phyloP scores from a whole-genome alignment of 257 asterid species.

The Solanum acaule region DNA sequence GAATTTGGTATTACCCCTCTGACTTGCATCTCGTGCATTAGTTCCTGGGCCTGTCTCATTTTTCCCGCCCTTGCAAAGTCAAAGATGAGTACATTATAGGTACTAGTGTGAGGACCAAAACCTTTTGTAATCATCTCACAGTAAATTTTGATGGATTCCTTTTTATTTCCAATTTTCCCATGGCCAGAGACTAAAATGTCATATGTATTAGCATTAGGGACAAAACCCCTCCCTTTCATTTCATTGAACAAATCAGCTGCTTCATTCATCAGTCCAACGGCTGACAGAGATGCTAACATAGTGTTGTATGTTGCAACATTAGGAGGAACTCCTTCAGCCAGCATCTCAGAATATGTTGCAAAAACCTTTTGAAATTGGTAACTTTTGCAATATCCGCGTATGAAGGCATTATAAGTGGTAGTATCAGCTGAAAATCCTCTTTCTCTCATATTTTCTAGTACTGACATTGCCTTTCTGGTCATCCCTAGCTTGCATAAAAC shows the following conservation, averaged over 20 bases:
- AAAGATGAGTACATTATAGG: constrained; percentile 60
- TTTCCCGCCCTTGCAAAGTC: constrained; percentile 76
- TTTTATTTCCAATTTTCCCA: constrained; percentile 63
- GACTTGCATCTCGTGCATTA: constrained; percentile 69
- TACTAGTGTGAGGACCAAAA: constrained; percentile 64
- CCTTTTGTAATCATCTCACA: constrained; percentile 88
- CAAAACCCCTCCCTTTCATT: constrained; percentile 50
- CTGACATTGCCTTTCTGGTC: constrained; percentile 66
- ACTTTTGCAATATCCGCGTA: constrained; percentile 72
- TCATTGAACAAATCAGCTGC: constrained; percentile 39
- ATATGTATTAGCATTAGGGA: constrained; percentile 52
- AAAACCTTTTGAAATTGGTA: constrained; percentile 47
- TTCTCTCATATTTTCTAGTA: constrained; percentile 51
- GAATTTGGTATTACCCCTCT: constrained; percentile 65
- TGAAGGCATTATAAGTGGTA: constrained; percentile 62
- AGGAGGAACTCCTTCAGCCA: constrained; percentile 56
- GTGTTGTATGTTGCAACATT: constrained; percentile 55
- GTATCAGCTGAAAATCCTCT: constrained; percentile 63
- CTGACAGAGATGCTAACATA: constrained; percentile 58
- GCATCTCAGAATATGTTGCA: constrained; percentile 51
- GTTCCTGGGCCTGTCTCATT: constrained; percentile 86
- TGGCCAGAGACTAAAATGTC: constrained; percentile 66
- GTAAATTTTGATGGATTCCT: constrained; percentile 67
- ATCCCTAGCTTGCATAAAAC: constrained; percentile 65
- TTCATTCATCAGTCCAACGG: constrained; percentile 39